Percentiles rank a stretch among this genome's conserved stretches.
Evolutionary conservation across 2,329 filamentous ascomycete genomes (phyloP).

Genomic region (Microascus cirrosus): DNA sequence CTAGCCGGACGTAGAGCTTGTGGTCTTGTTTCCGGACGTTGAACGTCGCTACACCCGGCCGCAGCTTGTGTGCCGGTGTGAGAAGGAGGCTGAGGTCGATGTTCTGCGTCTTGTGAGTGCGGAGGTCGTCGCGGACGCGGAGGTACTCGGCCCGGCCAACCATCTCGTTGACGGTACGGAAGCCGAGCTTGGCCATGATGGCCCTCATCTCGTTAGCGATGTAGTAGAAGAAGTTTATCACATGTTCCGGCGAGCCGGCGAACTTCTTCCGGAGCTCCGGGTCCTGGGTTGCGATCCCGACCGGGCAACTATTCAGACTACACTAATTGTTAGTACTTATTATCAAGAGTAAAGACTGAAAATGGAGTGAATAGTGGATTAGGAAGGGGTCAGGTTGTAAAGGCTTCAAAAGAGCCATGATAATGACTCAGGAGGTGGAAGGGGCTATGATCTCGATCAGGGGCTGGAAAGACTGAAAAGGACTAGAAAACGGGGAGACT

Average conservation of each 20-base stretch:
- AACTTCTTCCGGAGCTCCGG: constrained; percentile 93
- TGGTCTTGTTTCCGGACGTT: constrained; percentile 98
- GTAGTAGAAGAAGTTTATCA: constrained; percentile 99
- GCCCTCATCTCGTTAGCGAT: constrained; percentile 90
- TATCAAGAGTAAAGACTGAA: neutral
- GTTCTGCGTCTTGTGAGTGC: constrained; percentile 81
- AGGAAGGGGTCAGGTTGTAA: no score
- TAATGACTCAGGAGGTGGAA: no score
- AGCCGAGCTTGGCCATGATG: constrained; percentile 92
- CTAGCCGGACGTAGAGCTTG: constrained; percentile 79
- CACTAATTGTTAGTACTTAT: neutral
- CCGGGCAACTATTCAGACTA: constrained; percentile 63
- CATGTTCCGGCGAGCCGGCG: constrained; percentile 82
- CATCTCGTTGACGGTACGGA: constrained; percentile 96
- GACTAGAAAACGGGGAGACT: neutral
- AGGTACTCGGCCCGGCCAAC: constrained; percentile 83
- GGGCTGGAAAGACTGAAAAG: no score
- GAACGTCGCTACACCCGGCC: constrained; percentile 90
- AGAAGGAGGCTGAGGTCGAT: constrained; percentile 88
- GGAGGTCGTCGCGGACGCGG: constrained; percentile 77
- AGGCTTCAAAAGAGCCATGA: no score
- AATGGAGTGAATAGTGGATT: no score
- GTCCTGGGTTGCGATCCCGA: constrained; percentile 92
- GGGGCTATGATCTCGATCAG: no score
- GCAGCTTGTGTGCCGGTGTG: constrained; percentile 89